Conservation (phyloP, 1,284 basidiomycete genomes). For the Puccinia novopanici region DNA sequence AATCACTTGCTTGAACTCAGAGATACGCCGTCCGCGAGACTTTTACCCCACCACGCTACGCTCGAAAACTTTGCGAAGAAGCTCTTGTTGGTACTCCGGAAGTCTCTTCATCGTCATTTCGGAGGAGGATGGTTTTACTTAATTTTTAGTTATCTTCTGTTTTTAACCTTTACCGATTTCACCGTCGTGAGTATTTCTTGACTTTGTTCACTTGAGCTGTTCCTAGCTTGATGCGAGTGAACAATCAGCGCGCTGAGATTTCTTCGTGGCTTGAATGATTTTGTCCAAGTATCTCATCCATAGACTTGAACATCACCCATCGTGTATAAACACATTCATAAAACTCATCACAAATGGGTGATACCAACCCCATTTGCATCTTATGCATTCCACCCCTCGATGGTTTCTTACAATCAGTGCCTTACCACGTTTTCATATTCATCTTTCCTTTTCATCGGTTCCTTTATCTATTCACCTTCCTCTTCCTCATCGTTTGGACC, state of each 20-base stretch:
- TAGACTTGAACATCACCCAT: constrained; percentile 79
- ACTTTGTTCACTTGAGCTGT: not conserved
- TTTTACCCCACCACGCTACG: too few species aligned
- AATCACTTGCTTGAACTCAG: not conserved
- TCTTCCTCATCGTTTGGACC: constrained; percentile 86
- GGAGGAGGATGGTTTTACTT: constrained; percentile 56
- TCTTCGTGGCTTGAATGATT: not conserved
- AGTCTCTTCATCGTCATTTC: constrained; percentile 1
- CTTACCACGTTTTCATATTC: constrained; percentile 91
- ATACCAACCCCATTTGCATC: constrained; percentile 96
- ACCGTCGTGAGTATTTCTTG: constrained; percentile 63
- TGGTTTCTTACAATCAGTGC: constrained; percentile 88
- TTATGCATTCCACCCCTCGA: constrained; percentile 95
- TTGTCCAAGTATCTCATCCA: constrained; percentile 77
- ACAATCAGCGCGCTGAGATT: constrained; percentile 4
- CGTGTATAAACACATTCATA: constrained; percentile 84
- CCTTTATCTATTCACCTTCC: constrained; percentile 78
- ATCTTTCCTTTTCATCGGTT: constrained; percentile 85
- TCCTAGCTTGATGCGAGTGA: not conserved
- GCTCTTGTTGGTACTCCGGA: not conserved
- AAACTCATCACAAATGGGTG: constrained; percentile 96
- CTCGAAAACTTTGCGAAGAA: not conserved
- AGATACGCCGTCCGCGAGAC: not conserved
- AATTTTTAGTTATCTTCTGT: constrained; percentile 61
- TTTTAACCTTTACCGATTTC: constrained; percentile 87